Conservation (phyloP, 2,329 filamentous ascomycete genomes). For the Berkeleyomyces basicola region DNA sequence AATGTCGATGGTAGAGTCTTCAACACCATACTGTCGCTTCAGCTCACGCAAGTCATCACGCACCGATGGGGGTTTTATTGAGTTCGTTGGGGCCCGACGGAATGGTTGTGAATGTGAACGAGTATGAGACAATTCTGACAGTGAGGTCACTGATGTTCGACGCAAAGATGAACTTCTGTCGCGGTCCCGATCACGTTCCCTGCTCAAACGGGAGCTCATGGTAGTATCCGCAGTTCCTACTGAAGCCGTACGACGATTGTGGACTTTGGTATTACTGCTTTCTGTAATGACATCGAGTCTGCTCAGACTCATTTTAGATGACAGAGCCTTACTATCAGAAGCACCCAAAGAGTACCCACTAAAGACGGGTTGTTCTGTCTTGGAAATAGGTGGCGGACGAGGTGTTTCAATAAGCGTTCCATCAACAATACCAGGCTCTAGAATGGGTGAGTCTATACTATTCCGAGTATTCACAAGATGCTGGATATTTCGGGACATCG, state of each 20-base stretch:
- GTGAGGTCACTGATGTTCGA: neutral
- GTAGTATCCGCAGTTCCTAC: conserved; percentile 2
- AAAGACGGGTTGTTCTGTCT: neutral
- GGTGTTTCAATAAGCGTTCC: conserved; percentile 9
- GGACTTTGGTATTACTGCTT: conserved; percentile 3
- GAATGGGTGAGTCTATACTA: conserved; percentile 1
- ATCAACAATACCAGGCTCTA: conserved; percentile 9
- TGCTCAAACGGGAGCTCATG: neutral
- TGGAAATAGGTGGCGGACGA: conserved; percentile 8
- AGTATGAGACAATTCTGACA: neutral
- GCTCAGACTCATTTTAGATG: conserved; percentile 5
- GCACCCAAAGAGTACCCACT: neutral
- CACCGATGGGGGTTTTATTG: conserved; percentile 35
- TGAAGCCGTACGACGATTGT: conserved; percentile 8
- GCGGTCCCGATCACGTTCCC: neutral
- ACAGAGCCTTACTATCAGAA: neutral
- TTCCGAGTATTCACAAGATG: neutral
- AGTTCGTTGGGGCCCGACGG: conserved; percentile 34
- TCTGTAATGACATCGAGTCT: conserved; percentile 9
- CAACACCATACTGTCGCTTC: conserved; percentile 34
- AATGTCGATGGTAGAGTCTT: conserved; percentile 36
- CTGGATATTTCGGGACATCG: neutral
- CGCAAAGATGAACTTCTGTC: neutral
- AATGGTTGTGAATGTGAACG: conserved; percentile 14
- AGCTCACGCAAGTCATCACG: conserved; percentile 39